Evolutionary conservation across 2,329 filamentous ascomycete genomes (phyloP), one percentile per base, ranked within the genome.

Genomic region (Colletotrichum shisoi): DNA sequence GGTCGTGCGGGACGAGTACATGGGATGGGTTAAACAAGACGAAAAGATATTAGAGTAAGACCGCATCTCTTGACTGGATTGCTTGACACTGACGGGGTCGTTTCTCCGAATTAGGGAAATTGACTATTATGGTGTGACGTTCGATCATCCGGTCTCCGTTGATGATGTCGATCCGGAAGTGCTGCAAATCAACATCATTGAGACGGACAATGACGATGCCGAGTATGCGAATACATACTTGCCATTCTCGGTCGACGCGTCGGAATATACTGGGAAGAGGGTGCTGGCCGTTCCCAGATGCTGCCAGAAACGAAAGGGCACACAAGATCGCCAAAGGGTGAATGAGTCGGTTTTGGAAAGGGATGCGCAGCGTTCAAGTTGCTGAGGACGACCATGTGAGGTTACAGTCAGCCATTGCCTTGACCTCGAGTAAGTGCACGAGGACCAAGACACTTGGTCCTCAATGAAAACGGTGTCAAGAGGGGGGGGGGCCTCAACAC

Each of bases 261-360:
- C 69, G 34, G 76, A 79, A 8, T 82, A 78, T 68, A 73, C 67
- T 49, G 77, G 78, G 27, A 77, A 77, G 71, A 80, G 74, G 71
- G 74, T 81, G 7, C 69, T 82, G 21, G 77, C 78, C 21, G 76
- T 82, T 57, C 76, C 76, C n/a, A 78, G 78, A 63, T 81, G 79
- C 67, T 80, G 78, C 69, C 75, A 79, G 70, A 74, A 72, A 67
- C 76, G 76, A 64, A 78, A 76, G 63, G 78, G 77, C 45, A 77
- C 76, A 27, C 69, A 70, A 60, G 75, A 79, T 72, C 71, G 72
- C n/a, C 57, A 63, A 59, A 74, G 77, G 69, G 72, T 78, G 56
- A 79, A 78, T 71, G 71, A 67, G 1, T 24, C 7, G 0, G 58
- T 53, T 53, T 44, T 53, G 39, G 1, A 53, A 45, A 61, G 58